Evolutionary conservation across 495 filamentous ascomycete species (phyloP), one percentile per base, ranked within the genome.

Genomic region (Emericellopsis terricola): DNA sequence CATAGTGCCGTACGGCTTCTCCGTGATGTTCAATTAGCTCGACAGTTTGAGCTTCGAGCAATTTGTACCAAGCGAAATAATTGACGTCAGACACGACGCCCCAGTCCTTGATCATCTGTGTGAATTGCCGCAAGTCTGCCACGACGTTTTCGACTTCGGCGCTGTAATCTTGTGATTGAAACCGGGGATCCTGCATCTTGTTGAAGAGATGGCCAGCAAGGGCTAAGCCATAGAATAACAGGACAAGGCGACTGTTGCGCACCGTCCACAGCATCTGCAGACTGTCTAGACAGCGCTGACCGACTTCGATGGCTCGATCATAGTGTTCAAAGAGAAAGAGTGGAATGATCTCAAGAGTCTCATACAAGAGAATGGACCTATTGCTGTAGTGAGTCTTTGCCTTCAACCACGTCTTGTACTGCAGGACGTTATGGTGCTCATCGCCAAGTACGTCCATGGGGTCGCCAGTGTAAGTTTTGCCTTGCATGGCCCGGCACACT

Each of bases 241-340:
- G 54, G 11, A 71, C 62, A 14, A 71, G 52, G 41, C 79, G 71
- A 14, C 63, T 61, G 41, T 72, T 71, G 19, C 84, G 68, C 37
- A 75, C 64, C 40, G 76, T 83, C 79, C 80, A 89, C 2, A 91
- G 46, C 35, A 68, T 51, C 33, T 70, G 55, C 17, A 71, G 49
- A 14, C 63, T 71, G 2, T 71, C 55, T 26, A 73, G 47, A 35
- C 78, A 65, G n/a, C 55, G 52, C 18, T 66, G 65, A 10, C 78
- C 82, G 19, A 86, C 41, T 26, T 76, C 64, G 6, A 83, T 63
- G 4, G 73, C 78, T 41, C 72, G 67, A 19, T 69, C 55, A 45
- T 81, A 71, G 42, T 82, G 76, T 3, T 83, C 83, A 50, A 70
- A 94, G 0, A 80, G 50, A 47, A 74, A 86, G 19, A 92, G 51